Evolutionary conservation across 164 flowering plant genomes (phyloP).

Genomic region (Berberis thunbergii): DNA sequence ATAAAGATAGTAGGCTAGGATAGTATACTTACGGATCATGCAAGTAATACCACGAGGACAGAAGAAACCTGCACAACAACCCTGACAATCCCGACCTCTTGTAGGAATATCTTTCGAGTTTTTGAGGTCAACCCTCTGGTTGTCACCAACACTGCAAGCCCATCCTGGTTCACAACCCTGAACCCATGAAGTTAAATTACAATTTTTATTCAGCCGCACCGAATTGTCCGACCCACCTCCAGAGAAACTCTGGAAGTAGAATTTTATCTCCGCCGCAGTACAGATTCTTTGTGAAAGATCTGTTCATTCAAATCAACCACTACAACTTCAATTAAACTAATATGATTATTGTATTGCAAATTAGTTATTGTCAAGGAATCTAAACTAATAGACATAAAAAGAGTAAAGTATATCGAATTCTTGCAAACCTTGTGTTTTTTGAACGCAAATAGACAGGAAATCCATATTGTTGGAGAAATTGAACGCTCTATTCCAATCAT

Average conservation of each 20-base stretch:
- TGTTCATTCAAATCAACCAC: slow-evolving; percentile 11
- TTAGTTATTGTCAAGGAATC: too few relatives aligned
- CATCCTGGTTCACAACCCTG: slow-evolving; percentile 98
- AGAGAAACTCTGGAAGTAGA: slow-evolving; percentile 45
- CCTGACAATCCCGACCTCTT: slow-evolving; percentile 41
- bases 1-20: not conserved
- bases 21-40: slow-evolving; percentile 87
- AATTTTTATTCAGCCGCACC: slow-evolving; percentile 74
- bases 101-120: slow-evolving; percentile 40
- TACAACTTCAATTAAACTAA: too few relatives aligned
- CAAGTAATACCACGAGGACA: slow-evolving; percentile 90
- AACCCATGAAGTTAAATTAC: slow-evolving; percentile 70
- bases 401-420: too few relatives aligned
- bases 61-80: slow-evolving; percentile 95
- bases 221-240: slow-evolving; percentile 24
- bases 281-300: slow-evolving; percentile 58
- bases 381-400: too few relatives aligned
- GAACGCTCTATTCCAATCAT: slow-evolving; percentile 78
- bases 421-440: slow-evolving; percentile 42
- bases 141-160: slow-evolving; percentile 54
- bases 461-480: slow-evolving; percentile 50
- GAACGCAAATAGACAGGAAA: slow-evolving; percentile 42
- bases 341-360: too few relatives aligned
- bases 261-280: slow-evolving; percentile 79
- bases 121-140: slow-evolving; percentile 39